Conservation (phyloP, 345 rosid genomes). For the Barbarea vulgaris region DNA sequence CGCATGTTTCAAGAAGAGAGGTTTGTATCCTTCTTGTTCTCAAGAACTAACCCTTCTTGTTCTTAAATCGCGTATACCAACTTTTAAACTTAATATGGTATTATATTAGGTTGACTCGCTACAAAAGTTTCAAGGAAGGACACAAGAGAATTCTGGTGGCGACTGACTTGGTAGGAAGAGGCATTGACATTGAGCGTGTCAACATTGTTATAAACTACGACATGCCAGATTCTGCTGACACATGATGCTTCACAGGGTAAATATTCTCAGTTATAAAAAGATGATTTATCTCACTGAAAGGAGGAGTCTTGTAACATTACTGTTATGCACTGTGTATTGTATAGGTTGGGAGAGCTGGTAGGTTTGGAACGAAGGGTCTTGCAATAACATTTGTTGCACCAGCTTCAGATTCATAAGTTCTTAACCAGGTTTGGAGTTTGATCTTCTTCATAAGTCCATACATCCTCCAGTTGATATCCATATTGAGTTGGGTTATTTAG, state of each 20-base stretch:
- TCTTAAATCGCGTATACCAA: background rate
- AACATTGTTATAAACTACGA: conserved; percentile 98
- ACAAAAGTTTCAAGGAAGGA: conserved; percentile 98
- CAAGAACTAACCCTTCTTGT: background rate
- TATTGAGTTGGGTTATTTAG: background rate
- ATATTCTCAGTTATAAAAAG: background rate
- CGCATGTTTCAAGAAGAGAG: conserved; percentile 99
- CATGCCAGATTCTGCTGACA: conserved; percentile 99
- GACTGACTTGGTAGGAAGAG: conserved; percentile 95
- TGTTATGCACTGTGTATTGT: background rate
- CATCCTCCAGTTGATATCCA: background rate
- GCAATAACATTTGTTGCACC: conserved; percentile 96
- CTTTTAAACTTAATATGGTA: background rate
- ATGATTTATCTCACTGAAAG: background rate
- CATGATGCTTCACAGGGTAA: conserved; percentile 96
- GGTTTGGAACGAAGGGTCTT: conserved; percentile 98
- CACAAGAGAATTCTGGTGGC: conserved; percentile 97
- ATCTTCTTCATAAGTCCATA: background rate
- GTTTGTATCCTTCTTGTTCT: too few relatives aligned
- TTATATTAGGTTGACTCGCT: conserved; percentile 78
- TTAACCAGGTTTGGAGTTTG: conserved; percentile 71
- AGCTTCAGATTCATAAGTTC: conserved; percentile 84
- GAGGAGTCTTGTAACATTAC: background rate
- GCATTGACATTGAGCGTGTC: conserved; percentile 98
- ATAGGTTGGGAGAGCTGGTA: conserved; percentile 98